Base-by-base conservation (phyloP, 768 basidiomycete species). In the Suillus spraguei region DNA sequence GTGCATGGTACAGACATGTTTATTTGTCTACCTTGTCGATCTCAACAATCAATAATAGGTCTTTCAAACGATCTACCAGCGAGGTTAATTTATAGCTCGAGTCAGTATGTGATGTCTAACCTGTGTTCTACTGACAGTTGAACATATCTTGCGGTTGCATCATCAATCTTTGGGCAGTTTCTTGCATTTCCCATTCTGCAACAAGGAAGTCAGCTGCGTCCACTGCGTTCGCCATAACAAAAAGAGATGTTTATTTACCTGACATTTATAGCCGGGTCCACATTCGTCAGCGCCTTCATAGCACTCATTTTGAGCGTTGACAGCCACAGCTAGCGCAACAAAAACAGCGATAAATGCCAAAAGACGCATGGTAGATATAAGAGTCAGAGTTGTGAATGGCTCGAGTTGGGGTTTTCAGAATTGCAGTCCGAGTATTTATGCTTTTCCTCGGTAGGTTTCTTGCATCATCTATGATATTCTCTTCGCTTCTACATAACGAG, bases 231-330 rank as follows among this genome's bases (percentile, higher is more conserved):
- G 32, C 33, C 10, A 9, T 53, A 3, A 32, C 32, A 20, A 53
- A 24, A 38, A 22, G 14, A 9, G 10, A 38, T 5, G n/a, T 10
- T 13, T 2, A 56, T 24, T 38, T 9, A 56, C 36, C 13, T 24
- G 55, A 24, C 55, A 56, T 13, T 0, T 6, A n/a, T 3, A 38
- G 8, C 2, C 55, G 5, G 55, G 36, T 16, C 1, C 36, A 38
- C 55, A 56, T 56, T 56, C 55, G 14, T 56, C 55, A 56, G 3
- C 8, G 55, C 55, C 36, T n/a, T 56, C 55, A 16, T 56, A 17
- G 16, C 55, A 56, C 22, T 24, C 55, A 5, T 38, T 16, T 0
- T 1, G 2, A 24, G 55, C 55, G 22, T 36, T 56, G 10, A 17
- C 55, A 38, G 36, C 24, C 4, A 56, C 22, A 5, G 22, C 36